A percentile compares a stretch with the other conserved stretches of the same genome.
Evolutionary conservation across 1,284 basidiomycete species (phyloP).

Genomic region (Pisolithus thermaeus): DNA sequence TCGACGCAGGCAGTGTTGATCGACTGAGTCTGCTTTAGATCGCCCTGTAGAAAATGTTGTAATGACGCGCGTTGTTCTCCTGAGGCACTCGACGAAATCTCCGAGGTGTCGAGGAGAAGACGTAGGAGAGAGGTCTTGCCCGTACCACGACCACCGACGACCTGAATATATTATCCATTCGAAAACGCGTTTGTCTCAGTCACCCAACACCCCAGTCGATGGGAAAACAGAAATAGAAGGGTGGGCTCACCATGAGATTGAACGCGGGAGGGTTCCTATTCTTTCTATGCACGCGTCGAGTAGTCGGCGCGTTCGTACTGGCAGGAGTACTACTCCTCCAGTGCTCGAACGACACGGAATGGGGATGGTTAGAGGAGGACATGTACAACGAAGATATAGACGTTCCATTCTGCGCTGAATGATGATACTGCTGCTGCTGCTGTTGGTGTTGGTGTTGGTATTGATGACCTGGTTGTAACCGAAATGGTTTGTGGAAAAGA

Average conservation of each 20-base stretch:
- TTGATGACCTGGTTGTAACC: constrained; percentile 31
- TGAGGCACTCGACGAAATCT: constrained; percentile 65
- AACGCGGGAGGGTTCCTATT: constrained; percentile 67
- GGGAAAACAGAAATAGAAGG: background rate
- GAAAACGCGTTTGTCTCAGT: background rate
- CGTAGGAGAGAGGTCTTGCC: constrained; percentile 73
- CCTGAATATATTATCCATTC: constrained; percentile 35
- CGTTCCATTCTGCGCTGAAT: constrained; percentile 35
- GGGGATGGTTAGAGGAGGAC: constrained; percentile 38
- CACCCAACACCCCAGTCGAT: background rate
- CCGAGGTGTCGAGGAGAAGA: constrained; percentile 68
- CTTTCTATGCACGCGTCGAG: constrained; percentile 52
- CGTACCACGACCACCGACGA: constrained; percentile 71
- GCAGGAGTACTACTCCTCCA: constrained; percentile 35
- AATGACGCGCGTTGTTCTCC: constrained; percentile 60
- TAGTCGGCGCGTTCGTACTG: constrained; percentile 31
- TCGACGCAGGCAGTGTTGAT: constrained; percentile 67
- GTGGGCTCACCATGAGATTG: constrained; percentile 64
- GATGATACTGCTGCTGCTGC: no score
- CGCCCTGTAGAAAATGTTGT: constrained; percentile 52
- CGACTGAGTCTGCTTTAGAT: constrained; percentile 50
- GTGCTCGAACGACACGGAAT: constrained; percentile 49
- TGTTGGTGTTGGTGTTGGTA: no score
- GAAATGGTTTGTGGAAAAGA: constrained; percentile 77
- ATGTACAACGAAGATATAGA: constrained; percentile 67